Conservation (phyloP, 1,284 basidiomycete species). For the Papiliotrema terrestris region DNA sequence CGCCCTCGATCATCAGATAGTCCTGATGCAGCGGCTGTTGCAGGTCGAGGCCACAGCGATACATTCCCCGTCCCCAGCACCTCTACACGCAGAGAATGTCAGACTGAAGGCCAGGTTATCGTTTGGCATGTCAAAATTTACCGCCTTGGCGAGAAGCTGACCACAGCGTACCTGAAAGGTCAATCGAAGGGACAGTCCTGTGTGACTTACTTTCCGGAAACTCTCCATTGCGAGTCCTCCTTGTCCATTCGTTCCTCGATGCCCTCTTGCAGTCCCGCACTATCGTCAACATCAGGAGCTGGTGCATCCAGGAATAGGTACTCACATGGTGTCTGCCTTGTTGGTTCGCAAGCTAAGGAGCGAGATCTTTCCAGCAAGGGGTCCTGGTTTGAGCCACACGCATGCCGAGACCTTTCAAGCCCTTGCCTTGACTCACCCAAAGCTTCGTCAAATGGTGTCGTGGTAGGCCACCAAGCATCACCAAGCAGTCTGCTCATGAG, state of each 20-base stretch:
- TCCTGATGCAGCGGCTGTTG: no score
- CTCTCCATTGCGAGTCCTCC: slow-evolving; percentile 40
- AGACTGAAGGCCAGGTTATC: no score
- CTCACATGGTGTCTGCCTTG: slow-evolving; percentile 84
- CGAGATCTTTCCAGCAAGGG: slow-evolving; percentile 72
- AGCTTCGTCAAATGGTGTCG: slow-evolving; percentile 72
- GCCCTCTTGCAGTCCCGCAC: slow-evolving; percentile 41
- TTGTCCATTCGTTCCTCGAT: slow-evolving; percentile 35
- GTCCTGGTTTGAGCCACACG: slow-evolving; percentile 51
- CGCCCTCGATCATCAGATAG: no score
- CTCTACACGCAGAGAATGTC: no score
- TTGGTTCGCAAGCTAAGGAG: slow-evolving; percentile 84
- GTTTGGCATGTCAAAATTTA: no score
- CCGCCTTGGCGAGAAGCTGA: slow-evolving; percentile 27
- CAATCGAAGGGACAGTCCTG: neutral
- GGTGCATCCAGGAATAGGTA: neutral
- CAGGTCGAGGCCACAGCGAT: no score
- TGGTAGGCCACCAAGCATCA: slow-evolving; percentile 82
- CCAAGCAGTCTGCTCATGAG: slow-evolving; percentile 78
- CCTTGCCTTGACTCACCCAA: slow-evolving; percentile 58
- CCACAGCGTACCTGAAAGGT: slow-evolving; percentile 33
- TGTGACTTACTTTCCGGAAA: slow-evolving; percentile 44
- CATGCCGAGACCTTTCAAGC: no score
- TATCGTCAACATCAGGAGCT: slow-evolving; percentile 10
- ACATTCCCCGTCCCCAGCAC: no score